Evolutionary conservation across 2,329 filamentous ascomycete genomes (phyloP).

Genomic region (Fusarium duplospermum): DNA sequence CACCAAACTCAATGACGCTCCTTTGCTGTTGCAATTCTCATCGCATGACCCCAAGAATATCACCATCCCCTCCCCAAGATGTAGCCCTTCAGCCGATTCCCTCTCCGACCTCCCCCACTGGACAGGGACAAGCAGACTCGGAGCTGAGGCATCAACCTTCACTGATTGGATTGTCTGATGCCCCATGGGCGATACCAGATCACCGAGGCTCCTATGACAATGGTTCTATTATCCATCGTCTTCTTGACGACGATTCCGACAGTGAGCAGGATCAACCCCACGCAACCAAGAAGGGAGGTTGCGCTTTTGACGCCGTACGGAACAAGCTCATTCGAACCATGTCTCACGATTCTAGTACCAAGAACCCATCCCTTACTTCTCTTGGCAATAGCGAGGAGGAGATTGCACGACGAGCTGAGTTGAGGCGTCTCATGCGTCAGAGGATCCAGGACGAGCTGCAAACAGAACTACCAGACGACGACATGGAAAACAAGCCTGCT

Average conservation of each 20-base stretch:
- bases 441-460: constrained; percentile 69
- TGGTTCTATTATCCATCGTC: constrained; percentile 34
- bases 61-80: background rate
- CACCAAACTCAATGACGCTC: constrained; percentile 25
- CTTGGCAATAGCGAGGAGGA: constrained; percentile 64
- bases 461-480: constrained; percentile 56
- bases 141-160: background rate
- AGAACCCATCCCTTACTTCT: constrained; percentile 54
- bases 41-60: constrained; percentile 3
- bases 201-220: background rate
- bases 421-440: constrained; percentile 65
- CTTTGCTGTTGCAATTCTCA: constrained; percentile 42
- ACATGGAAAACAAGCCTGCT: constrained; percentile 44
- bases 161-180: constrained; percentile 26
- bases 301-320: constrained; percentile 58
- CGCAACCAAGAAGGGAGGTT: constrained; percentile 48
- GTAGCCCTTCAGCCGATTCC: constrained; percentile 6
- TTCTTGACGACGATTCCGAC: constrained; percentile 54
- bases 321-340: constrained; percentile 59
- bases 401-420: constrained; percentile 65
- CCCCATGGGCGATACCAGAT: constrained; percentile 19
- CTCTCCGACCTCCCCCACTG: background rate
- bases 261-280: constrained; percentile 49
- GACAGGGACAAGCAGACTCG: background rate
- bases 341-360: constrained; percentile 57